These are phyloP conservation scores for Chrysochromulina parva DNA, from an alignment of 78 protist species.

Conservation along the genomic window DNA sequence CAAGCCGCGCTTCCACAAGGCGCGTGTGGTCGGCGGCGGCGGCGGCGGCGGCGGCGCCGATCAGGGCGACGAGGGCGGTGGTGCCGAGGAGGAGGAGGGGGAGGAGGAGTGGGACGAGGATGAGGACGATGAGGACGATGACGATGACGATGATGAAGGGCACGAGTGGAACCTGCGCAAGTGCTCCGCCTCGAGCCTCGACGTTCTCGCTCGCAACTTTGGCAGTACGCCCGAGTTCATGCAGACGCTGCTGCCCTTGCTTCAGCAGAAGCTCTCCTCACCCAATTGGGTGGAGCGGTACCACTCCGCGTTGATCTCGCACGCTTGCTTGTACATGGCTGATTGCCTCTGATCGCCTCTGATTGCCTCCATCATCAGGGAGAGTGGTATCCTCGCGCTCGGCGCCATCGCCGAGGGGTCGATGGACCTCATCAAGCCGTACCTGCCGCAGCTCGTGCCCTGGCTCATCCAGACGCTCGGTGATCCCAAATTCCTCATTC, in stretches of 20 bases:
- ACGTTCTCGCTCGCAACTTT: slow-evolving; percentile 52
- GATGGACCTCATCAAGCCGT: not conserved
- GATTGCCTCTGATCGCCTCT: no score
- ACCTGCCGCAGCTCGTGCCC: slow-evolving; percentile 17
- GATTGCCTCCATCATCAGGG: no score
- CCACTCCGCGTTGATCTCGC: no score
- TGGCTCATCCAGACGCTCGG: not conserved
- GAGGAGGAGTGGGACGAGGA: slow-evolving; percentile 58
- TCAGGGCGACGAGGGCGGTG: not conserved
- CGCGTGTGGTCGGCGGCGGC: not conserved
- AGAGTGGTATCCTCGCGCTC: slow-evolving; percentile 76
- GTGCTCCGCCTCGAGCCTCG: slow-evolving; percentile 80
- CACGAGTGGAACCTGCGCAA: slow-evolving; percentile 80
- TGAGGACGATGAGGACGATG: slow-evolving; percentile 44
- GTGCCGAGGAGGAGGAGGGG: slow-evolving; percentile 27
- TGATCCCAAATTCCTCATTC: slow-evolving; percentile 60
- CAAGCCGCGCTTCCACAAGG: slow-evolving; percentile 25
- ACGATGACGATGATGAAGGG: slow-evolving; percentile 35
- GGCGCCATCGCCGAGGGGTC: slow-evolving; percentile 58
- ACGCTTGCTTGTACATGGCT: no score
- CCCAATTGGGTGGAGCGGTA: no score
- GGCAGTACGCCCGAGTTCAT: slow-evolving; percentile 48
- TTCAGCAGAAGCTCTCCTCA: no score
- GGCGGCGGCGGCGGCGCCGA: slow-evolving; percentile 11
- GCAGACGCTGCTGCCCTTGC: slow-evolving; percentile 62